Evolutionary conservation across 2,329 filamentous ascomycete genomes (phyloP).

Genomic region (Aspergillus tanneri): DNA sequence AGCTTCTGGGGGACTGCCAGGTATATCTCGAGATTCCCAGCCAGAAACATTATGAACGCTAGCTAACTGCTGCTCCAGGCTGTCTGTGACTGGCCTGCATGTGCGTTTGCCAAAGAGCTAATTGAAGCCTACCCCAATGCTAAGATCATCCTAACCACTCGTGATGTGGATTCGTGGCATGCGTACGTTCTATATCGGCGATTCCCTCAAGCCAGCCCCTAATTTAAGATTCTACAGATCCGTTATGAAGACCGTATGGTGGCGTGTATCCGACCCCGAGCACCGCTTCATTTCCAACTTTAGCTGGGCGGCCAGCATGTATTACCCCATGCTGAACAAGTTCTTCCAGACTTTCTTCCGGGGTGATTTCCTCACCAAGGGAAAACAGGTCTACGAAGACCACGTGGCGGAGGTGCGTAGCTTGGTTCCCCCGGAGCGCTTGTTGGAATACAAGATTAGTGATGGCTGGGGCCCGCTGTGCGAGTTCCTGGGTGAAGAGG

Average conservation of each 20-base stretch:
- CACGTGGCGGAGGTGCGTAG: slow-evolving; percentile 55
- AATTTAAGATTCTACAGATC: slow-evolving; percentile 37
- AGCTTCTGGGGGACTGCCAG: slow-evolving; percentile 64
- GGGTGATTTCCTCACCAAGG: slow-evolving; percentile 64
- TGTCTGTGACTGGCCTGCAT: slow-evolving; percentile 68
- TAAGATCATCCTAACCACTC: slow-evolving; percentile 67
- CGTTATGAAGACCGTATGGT: slow-evolving; percentile 66
- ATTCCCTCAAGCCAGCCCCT: background rate
- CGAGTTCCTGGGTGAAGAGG: slow-evolving; percentile 54
- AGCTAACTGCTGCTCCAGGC: slow-evolving; percentile 42
- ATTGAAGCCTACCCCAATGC: slow-evolving; percentile 71
- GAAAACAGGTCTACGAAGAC: slow-evolving; percentile 61
- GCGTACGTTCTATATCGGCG: slow-evolving; percentile 33
- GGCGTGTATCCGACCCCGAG: slow-evolving; percentile 65
- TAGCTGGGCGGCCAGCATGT: slow-evolving; percentile 66
- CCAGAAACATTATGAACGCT: no score
- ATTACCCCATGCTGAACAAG: slow-evolving; percentile 68
- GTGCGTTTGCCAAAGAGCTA: slow-evolving; percentile 67
- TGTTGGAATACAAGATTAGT: slow-evolving; percentile 55
- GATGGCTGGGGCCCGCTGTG: slow-evolving; percentile 57
- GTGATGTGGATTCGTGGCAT: slow-evolving; percentile 66
- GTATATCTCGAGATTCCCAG: slow-evolving; percentile 16
- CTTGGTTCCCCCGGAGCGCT: slow-evolving; percentile 49
- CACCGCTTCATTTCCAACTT: slow-evolving; percentile 55
- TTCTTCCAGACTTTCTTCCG: slow-evolving; percentile 69